A percentile compares a stretch with the other conserved stretches of the same genome.
These are phyloP conservation scores for Pythium aquatile DNA, from an alignment of 352 stramenopile genomes.

Conservation along the genomic window DNA sequence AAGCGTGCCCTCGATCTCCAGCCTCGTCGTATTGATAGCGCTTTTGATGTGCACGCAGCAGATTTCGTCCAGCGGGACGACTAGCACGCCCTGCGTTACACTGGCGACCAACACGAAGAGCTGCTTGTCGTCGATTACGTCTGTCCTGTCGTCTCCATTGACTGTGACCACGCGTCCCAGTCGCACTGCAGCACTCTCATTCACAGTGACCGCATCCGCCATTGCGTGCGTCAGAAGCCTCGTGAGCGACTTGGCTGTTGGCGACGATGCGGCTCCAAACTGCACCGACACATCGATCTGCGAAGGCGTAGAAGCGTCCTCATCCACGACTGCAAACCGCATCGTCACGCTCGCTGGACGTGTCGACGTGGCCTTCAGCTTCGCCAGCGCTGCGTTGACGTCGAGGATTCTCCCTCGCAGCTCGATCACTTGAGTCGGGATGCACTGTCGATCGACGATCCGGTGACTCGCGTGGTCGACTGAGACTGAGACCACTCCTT, in stretches of 20 bases:
- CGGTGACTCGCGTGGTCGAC: constrained; percentile 7
- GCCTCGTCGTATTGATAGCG: not conserved
- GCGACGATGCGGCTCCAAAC: not conserved
- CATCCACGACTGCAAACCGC: not conserved
- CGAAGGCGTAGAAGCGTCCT: not conserved
- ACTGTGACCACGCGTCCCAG: constrained; percentile 1
- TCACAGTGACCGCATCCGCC: not conserved
- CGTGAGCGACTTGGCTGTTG: not conserved
- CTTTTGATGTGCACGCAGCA: constrained; percentile 18
- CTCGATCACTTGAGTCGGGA: not conserved
- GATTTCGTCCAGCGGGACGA: constrained; percentile 6
- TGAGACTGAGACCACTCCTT: not conserved
- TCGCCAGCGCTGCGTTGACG: not conserved
- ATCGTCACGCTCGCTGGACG: not conserved
- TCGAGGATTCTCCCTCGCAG: not conserved
- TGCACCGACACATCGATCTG: constrained; percentile 1
- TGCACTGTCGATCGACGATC: not conserved
- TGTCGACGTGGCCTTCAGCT: not conserved
- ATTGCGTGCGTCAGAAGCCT: not conserved
- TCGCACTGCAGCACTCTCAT: not conserved
- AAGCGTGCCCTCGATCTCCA: constrained; percentile 16
- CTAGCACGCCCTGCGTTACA: constrained; percentile 6
- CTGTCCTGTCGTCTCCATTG: not conserved
- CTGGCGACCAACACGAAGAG: constrained; percentile 6
- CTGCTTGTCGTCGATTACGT: not conserved